Percentiles rank a stretch among this genome's conserved stretches.
These are phyloP conservation scores for Xylaria sp. DNA, from an alignment of 2,329 filamentous ascomycete genomes.

Conservation along the genomic window DNA sequence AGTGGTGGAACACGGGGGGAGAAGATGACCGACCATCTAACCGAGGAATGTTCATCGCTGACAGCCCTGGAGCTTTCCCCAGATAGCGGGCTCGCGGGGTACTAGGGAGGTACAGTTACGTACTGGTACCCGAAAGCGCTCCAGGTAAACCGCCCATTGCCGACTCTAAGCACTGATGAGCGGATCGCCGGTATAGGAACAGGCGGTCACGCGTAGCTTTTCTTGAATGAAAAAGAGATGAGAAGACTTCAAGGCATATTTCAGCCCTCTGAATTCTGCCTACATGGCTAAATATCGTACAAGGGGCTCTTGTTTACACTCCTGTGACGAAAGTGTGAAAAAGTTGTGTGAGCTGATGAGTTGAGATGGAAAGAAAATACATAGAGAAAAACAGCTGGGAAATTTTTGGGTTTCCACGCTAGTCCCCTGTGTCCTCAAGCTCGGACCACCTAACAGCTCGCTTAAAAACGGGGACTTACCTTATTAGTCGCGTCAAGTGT, in stretches of 20 bases:
- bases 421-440: background rate
- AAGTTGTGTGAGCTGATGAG: slow-evolving; percentile 2
- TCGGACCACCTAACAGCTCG: slow-evolving; percentile 12
- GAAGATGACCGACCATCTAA: background rate
- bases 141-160: slow-evolving; percentile 42
- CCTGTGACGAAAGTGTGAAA: background rate
- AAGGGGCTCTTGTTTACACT: background rate
- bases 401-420: slow-evolving; percentile 11
- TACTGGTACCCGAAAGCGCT: slow-evolving; percentile 20
- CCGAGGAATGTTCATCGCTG: slow-evolving; percentile 13
- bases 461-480: background rate
- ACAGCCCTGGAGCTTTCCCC: slow-evolving; percentile 14
- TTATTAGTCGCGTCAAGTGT: no score
- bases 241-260: slow-evolving; percentile 14
- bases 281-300: slow-evolving; percentile 16
- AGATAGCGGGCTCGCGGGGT: slow-evolving; percentile 38
- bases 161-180: slow-evolving; percentile 37
- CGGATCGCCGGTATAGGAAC: background rate
- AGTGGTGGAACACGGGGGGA: background rate
- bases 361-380: background rate
- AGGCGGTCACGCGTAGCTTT: slow-evolving; percentile 9
- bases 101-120: slow-evolving; percentile 40
- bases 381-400: background rate
- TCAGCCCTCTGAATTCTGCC: slow-evolving; percentile 14
- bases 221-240: background rate